Base-by-base conservation (phyloP, 352 stramenopile genomes). In the Saprolegnia parasitica region DNA sequence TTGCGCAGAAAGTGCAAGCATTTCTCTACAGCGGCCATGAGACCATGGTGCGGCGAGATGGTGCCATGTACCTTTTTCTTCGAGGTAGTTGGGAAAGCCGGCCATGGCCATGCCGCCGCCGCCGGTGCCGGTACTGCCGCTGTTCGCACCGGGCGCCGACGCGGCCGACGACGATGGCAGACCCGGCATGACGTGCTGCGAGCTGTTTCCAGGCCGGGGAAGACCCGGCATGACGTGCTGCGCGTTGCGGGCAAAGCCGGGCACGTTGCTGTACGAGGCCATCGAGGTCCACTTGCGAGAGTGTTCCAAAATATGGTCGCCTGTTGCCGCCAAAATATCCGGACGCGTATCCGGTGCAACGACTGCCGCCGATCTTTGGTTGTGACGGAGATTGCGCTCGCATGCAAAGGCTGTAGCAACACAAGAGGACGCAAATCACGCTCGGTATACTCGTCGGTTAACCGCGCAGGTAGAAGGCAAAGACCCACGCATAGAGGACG, bases 1-100 rank as follows among this genome's bases (percentile, higher is more conserved):
- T 82, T 83, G 8, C 80, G 58, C 56, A 95, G 71, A 72, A 95
- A 95, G 21, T 78, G 68, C n/a, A 78, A 71, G 68, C 83, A 92
- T 77, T 92, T 95, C 13, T 78, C 86, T 94, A 49, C 1, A 71
- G 24, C 24, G 49, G 3, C 8, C 21, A 35, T 32, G 11, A 39
- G 24, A 52, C 23, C 58, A 5, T 35, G 42, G 21, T 20, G 35
- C 57, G 4, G 23, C 23, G 42, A 52, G 39, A 29, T 54, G 21
- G 55, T 21, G 35, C 23, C 23, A 13, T 32, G 23, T 67, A 88
- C 78, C 76, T 77, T 86, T 86, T 42, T 86, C 80, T 29, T 84
- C 78, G 29, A 67, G 55, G 67, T 87, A 85, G 56, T 88, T 67
- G 8, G 58, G 58, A 26, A 55, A 67, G 11, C 58, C 58, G 39